phyloP scores from a whole-genome alignment of 1,284 basidiomycete species.

The Apiotrichum porosum region DNA sequence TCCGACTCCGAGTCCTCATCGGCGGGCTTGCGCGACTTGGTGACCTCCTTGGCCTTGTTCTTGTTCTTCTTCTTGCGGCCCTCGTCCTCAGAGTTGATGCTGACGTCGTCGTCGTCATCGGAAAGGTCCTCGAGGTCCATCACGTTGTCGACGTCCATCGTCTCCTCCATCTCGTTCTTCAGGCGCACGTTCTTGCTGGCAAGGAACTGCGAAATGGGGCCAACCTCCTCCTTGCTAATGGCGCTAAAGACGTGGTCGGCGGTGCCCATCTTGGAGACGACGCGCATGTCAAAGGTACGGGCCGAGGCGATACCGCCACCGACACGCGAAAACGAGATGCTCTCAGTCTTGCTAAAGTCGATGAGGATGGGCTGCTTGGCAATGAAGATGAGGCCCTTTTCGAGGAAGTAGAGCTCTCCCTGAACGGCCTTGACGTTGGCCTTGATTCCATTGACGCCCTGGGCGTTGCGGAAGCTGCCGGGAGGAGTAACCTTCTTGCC shows the following conservation, averaged over 20 bases:
- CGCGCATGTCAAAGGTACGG: constrained; percentile 90
- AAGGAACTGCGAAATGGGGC: constrained; percentile 76
- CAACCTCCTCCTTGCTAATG: constrained; percentile 94
- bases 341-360: constrained; percentile 85
- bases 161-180: constrained; percentile 96
- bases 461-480: constrained; percentile 72
- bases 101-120: constrained; percentile 53
- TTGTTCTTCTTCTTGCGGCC: constrained; percentile 30
- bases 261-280: constrained; percentile 70
- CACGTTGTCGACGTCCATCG: constrained; percentile 60
- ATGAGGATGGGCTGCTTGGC: constrained; percentile 92
- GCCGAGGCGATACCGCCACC: constrained; percentile 84
- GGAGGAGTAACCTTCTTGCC: constrained; percentile 84
- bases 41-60: constrained; percentile 47
- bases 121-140: constrained; percentile 74
- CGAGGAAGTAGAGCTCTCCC: constrained; percentile 95
- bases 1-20: constrained; percentile 73
- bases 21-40: constrained; percentile 48
- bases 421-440: constrained; percentile 96
- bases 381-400: constrained; percentile 97
- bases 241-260: constrained; percentile 86
- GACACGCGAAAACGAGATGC: constrained; percentile 87
- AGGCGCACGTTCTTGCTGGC: constrained; percentile 85
- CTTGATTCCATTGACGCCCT: constrained; percentile 63
- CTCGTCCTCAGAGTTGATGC: constrained; percentile 37